Base-by-base conservation (phyloP, 2,329 filamentous ascomycete species). In the Dendryphion nanum region DNA sequence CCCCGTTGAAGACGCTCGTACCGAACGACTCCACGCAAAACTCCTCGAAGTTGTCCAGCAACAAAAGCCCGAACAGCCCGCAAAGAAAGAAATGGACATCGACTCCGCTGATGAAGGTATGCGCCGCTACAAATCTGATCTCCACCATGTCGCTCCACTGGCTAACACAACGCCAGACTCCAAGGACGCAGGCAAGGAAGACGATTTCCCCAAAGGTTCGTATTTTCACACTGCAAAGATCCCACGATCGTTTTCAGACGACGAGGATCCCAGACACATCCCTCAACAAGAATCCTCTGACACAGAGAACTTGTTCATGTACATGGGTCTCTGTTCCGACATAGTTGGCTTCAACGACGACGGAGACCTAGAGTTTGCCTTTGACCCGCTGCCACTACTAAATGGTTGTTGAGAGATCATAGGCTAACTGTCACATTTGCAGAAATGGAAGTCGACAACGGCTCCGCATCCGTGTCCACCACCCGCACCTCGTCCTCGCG, bases 11-110 rank as follows among this genome's bases (percentile, higher is more conserved):
- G 73, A 77, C 55, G 89, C 86, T 31, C 81, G 91, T 53, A 84
- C 83, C 37, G 84, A 90, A 67, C 83, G 91, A 50, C 79, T 96
- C 23, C 89, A 88, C 26, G 85, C 86, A 44, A 95, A 93, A 70
- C 75, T 96, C 43, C 75, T 90, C 58, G 89, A 90, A 63, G 66
- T 95, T 53, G 86, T 85, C 32, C 76, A 83, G 40, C 82, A 89
- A 60, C 83, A 87, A 43, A 89, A 86, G 64, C 82, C 86, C 34
- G 59, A 61, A 16, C 47, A 41, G 16, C 43, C 51, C 37, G 42
- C 46, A 37, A 59, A 65, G 44, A 65, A 67, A 38, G 64, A 72
- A 30, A 72, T 75, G 52, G 70, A 75, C 29, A 70, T 72, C 34
- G 63, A 71, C 42, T 57, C 69, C 40, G 65, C 68, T 36, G n/a